phyloP scores from a whole-genome alignment of 768 basidiomycete genomes.

The Termitomyces sp. region DNA sequence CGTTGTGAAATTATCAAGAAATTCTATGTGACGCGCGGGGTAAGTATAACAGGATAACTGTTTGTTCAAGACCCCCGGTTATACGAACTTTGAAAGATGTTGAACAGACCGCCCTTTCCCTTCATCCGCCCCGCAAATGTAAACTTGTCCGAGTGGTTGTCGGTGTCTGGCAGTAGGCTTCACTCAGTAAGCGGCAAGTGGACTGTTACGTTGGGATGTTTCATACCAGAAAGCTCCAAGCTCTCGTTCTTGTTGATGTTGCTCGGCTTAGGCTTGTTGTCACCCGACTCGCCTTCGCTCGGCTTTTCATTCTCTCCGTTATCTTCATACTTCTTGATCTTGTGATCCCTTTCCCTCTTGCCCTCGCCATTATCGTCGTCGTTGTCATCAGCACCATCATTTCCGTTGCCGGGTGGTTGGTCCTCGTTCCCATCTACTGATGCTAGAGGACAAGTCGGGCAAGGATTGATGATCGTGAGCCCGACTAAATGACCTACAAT shows the following conservation, averaged over 20 bases:
- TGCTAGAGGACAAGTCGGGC: neutral
- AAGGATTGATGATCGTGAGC: neutral
- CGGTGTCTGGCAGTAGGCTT: neutral
- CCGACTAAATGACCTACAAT: neutral
- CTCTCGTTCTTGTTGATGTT: neutral
- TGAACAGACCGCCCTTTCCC: neutral
- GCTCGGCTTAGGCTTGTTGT: neutral
- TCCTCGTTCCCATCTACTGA: neutral
- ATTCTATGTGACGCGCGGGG: no score
- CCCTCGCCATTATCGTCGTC: neutral
- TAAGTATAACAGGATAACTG: no score
- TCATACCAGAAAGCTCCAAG: neutral
- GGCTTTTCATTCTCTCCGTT: neutral
- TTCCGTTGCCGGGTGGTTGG: neutral
- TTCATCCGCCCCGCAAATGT: neutral
- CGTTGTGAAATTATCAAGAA: no score
- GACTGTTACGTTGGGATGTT: no score
- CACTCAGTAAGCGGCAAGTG: neutral
- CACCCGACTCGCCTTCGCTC: neutral
- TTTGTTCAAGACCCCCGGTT: no score
- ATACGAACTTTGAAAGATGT: neutral
- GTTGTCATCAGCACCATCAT: neutral
- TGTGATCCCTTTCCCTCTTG: neutral
- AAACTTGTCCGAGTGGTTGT: neutral
- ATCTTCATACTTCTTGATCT: neutral